These are phyloP conservation scores for Ceratocystiopsis sp. DNA, from an alignment of 2,329 filamentous ascomycete species.

Conservation along the genomic window DNA sequence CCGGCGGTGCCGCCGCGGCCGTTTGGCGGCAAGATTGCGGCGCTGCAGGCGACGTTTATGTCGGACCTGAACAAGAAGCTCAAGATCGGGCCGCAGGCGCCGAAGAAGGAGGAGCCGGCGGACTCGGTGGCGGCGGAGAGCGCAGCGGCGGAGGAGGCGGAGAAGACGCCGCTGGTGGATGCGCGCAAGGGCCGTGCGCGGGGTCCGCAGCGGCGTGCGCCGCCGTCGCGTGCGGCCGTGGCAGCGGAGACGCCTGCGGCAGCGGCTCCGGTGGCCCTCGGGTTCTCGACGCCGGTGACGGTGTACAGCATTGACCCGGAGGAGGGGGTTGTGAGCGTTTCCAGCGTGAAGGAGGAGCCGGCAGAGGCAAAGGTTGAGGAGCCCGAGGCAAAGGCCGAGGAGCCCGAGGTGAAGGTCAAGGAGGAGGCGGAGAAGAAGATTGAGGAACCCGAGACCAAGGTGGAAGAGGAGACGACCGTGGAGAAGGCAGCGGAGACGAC, in stretches of 20 bases:
- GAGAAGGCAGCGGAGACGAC: not conserved
- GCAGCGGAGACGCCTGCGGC: slow-evolving; percentile 15
- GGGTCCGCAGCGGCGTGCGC: slow-evolving; percentile 50
- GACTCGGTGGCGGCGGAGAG: slow-evolving; percentile 28
- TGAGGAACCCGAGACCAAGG: not conserved
- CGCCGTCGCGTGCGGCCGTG: slow-evolving; percentile 14
- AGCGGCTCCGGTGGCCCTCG: slow-evolving; percentile 18
- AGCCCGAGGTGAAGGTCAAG: too few species aligned
- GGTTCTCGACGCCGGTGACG: slow-evolving; percentile 29
- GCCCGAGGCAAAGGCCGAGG: not conserved
- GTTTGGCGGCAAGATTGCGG: slow-evolving; percentile 71
- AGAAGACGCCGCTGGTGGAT: slow-evolving; percentile 70
- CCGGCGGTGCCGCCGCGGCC: slow-evolving; percentile 68
- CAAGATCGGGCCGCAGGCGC: slow-evolving; percentile 64
- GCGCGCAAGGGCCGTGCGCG: slow-evolving; percentile 80
- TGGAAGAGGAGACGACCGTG: not conserved
- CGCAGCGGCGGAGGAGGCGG: slow-evolving; percentile 37
- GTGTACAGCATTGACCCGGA: slow-evolving; percentile 36
- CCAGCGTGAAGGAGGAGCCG: not conserved
- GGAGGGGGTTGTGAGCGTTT: slow-evolving; percentile 26
- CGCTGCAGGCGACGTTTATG: slow-evolving; percentile 81
- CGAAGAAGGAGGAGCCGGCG: slow-evolving; percentile 48
- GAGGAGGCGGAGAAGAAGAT: too few species aligned
- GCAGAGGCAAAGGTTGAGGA: not conserved
- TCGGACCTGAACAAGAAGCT: slow-evolving; percentile 83